These are phyloP conservation scores for Cocos nucifera DNA, from an alignment of 176 grass and related monocot species.

Conservation along the genomic window DNA sequence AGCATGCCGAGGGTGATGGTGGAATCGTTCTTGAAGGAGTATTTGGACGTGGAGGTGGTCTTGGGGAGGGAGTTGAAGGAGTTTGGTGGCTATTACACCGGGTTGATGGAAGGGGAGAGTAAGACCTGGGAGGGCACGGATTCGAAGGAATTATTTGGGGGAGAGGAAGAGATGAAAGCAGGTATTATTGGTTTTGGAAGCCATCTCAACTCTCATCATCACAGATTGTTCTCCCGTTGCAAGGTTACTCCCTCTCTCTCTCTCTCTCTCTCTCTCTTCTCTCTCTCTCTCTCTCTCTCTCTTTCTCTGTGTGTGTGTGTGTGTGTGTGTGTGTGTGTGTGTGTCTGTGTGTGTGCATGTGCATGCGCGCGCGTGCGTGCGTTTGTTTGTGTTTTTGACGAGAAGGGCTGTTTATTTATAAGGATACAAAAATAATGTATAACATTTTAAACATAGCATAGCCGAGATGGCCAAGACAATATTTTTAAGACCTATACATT, in stretches of 20 bases:
- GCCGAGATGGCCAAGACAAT: no score
- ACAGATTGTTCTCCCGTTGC: slow-evolving; percentile 39
- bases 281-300: no score
- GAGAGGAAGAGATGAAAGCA: background rate
- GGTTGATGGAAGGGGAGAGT: slow-evolving; percentile 30
- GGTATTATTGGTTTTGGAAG: slow-evolving; percentile 54
- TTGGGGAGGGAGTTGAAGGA: slow-evolving; percentile 59
- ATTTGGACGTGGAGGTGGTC: slow-evolving; percentile 42
- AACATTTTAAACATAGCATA: no score
- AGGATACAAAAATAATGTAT: no score
- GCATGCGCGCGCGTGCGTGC: accelerated
- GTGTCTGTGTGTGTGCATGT: no score
- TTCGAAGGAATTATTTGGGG: background rate
- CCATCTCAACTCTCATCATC: slow-evolving; percentile 19
- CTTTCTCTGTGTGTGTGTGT: no score
- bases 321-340: no score
- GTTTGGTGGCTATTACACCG: slow-evolving; percentile 49
- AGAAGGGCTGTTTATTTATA: no score
- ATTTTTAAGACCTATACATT: no score
- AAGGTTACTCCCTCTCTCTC: slow-evolving; percentile 38
- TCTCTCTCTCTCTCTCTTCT: no score
- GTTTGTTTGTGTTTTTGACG: no score
- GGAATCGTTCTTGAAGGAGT: slow-evolving; percentile 56
- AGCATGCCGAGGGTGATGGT: slow-evolving; percentile 64
- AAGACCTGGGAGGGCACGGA: background rate